Percentiles rank a stretch among this genome's conserved stretches.
These are phyloP conservation scores for Colletotrichum sp. DNA, from an alignment of 2,329 filamentous ascomycete species.

Conservation along the genomic window DNA sequence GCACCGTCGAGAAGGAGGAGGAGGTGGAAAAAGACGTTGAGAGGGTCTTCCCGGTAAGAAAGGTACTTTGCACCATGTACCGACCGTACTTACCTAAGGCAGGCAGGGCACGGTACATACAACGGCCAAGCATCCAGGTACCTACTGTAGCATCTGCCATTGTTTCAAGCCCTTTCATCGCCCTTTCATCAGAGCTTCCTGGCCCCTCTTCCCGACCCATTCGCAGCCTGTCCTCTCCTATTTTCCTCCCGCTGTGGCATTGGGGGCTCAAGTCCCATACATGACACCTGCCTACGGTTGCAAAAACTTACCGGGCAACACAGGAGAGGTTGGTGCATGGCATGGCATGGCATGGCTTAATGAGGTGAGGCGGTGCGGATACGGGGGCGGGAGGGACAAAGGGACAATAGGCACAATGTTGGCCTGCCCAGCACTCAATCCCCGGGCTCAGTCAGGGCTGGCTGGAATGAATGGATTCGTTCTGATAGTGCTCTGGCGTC, in stretches of 20 bases:
- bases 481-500: constrained; percentile 5
- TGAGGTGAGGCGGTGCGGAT: neutral
- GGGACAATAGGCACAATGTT: neutral
- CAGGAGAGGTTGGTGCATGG: neutral
- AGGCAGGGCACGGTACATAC: neutral
- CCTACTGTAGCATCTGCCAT: constrained; percentile 5
- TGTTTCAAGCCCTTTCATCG: neutral
- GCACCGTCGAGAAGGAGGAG: neutral
- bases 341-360: neutral
- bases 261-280: neutral
- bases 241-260: neutral
- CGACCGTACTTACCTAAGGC: neutral
- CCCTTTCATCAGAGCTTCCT: constrained; percentile 15
- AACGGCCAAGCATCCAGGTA: neutral
- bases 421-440: neutral
- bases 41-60: neutral
- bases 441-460: neutral
- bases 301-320: neutral
- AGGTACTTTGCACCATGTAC: neutral
- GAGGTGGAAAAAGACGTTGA: neutral
- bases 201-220: neutral
- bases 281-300: neutral
- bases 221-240: neutral
- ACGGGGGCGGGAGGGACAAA: neutral
- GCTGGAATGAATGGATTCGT: neutral